Conservation (phyloP, 306 rosid species). For the Vachellia collinsii region DNA sequence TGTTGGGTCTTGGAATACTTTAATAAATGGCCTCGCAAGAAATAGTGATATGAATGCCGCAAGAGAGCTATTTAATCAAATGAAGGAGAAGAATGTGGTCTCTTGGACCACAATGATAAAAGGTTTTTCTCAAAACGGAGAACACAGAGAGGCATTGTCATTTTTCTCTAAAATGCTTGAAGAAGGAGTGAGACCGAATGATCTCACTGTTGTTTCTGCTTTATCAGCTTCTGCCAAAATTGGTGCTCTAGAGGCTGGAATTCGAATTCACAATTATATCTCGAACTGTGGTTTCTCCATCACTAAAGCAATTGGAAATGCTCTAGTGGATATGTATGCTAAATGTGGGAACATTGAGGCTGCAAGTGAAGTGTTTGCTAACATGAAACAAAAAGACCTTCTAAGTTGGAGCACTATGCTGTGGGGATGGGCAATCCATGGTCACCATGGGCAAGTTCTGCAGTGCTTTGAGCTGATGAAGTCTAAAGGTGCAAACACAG, state of each 20-base stretch:
- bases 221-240: slow-evolving; percentile 1
- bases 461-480: neutral
- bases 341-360: slow-evolving; percentile 8
- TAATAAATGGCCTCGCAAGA: slow-evolving; percentile 8
- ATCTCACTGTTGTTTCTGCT: slow-evolving; percentile 21
- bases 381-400: slow-evolving; percentile 19
- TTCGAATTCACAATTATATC: slow-evolving; percentile 10
- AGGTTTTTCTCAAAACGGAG: neutral
- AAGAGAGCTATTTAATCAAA: slow-evolving; percentile 7
- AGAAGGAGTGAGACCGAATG: slow-evolving; percentile 18
- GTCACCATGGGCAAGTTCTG: neutral
- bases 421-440: slow-evolving; percentile 18
- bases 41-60: slow-evolving; percentile 10
- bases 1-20: slow-evolving; percentile 18
- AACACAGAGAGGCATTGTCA: slow-evolving; percentile 17
- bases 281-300: neutral
- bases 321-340: slow-evolving; percentile 10
- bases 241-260: slow-evolving; percentile 12
- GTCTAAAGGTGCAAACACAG: slow-evolving; percentile 10
- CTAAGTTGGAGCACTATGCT: slow-evolving; percentile 2
- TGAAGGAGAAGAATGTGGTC: slow-evolving; percentile 20
- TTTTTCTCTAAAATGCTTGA: slow-evolving; percentile 2
- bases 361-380: slow-evolving; percentile 9
- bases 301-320: neutral
- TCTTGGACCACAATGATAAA: slow-evolving; percentile 18